Evolutionary conservation across 108 stramenopile genomes (phyloP).

Genomic region (Licmophora abbreviata): DNA sequence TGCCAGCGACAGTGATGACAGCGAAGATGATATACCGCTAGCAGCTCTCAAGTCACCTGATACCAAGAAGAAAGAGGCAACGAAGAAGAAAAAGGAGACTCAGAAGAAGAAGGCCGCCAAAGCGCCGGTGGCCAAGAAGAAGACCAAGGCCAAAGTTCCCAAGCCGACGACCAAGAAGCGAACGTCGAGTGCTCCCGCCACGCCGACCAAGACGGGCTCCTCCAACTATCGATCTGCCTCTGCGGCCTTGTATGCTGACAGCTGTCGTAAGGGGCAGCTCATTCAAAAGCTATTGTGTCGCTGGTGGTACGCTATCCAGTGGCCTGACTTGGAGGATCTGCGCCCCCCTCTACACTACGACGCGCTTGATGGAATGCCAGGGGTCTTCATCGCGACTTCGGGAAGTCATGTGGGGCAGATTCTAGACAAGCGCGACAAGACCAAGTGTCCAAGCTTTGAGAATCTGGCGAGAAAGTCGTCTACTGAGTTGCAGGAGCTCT

Average conservation of each 20-base stretch:
- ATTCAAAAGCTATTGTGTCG: slow-evolving; percentile 81
- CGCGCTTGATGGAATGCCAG: slow-evolving; percentile 90
- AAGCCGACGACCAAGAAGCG: slow-evolving; percentile 26
- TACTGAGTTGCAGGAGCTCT: slow-evolving; percentile 55
- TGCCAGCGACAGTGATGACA: slow-evolving; percentile 9
- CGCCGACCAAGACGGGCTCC: slow-evolving; percentile 7
- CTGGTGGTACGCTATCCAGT: slow-evolving; percentile 95
- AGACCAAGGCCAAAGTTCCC: slow-evolving; percentile 9
- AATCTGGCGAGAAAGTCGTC: slow-evolving; percentile 61
- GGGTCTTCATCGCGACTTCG: slow-evolving; percentile 80
- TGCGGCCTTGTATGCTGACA: slow-evolving; percentile 33
- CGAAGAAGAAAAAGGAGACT: slow-evolving; percentile 5
- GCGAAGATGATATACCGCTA: slow-evolving; percentile 55
- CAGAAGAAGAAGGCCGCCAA: slow-evolving; percentile 24
- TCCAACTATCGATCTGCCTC: slow-evolving; percentile 32
- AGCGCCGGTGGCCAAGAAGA: slow-evolving; percentile 27
- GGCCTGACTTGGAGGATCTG: slow-evolving; percentile 59
- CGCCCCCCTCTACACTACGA: slow-evolving; percentile 70
- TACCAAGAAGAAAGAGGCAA: slow-evolving; percentile 1
- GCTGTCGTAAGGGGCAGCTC: slow-evolving; percentile 73
- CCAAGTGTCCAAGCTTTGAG: slow-evolving; percentile 47
- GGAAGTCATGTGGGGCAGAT: slow-evolving; percentile 76
- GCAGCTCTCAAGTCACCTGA: slow-evolving; percentile 31
- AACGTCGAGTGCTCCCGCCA: slow-evolving; percentile 16
- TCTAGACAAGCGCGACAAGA: slow-evolving; percentile 54